phyloP scores from a whole-genome alignment of 164 flowering plant species.

The Tinospora cordifolia region DNA sequence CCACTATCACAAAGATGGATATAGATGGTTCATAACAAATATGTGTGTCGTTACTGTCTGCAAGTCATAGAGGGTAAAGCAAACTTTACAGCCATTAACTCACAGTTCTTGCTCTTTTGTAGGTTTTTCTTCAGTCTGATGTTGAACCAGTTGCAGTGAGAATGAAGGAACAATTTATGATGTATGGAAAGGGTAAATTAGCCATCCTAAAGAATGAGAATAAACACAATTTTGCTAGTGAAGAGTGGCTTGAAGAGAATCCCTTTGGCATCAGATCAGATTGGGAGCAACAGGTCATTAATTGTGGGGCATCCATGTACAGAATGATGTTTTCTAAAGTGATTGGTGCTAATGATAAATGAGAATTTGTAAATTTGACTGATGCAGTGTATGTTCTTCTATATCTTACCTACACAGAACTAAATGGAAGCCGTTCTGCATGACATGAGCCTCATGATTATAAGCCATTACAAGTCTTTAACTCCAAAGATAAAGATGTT shows the following conservation, averaged over 20 bases:
- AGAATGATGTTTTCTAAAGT: conserved; percentile 56
- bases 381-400: not conserved
- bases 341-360: conserved; percentile 5
- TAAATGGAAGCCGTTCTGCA: not conserved
- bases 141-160: conserved; percentile 63
- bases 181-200: conserved; percentile 57
- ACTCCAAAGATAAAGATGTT: not conserved
- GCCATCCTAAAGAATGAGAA: conserved; percentile 17
- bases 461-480: not conserved
- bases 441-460: not conserved
- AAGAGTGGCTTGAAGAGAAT: conserved; percentile 64
- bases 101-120: conserved; percentile 3
- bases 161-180: conserved; percentile 59
- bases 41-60: not conserved
- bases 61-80: not conserved
- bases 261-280: conserved; percentile 78
- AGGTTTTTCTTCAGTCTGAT: conserved; percentile 89
- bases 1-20: not conserved
- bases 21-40: too few relatives aligned
- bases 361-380: not conserved
- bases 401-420: not conserved
- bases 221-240: conserved; percentile 9
- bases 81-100: not conserved
- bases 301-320: conserved; percentile 76
- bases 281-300: conserved; percentile 79